Conservation (phyloP, 2,329 filamentous ascomycete species). For the Huntiella abstrusa region DNA sequence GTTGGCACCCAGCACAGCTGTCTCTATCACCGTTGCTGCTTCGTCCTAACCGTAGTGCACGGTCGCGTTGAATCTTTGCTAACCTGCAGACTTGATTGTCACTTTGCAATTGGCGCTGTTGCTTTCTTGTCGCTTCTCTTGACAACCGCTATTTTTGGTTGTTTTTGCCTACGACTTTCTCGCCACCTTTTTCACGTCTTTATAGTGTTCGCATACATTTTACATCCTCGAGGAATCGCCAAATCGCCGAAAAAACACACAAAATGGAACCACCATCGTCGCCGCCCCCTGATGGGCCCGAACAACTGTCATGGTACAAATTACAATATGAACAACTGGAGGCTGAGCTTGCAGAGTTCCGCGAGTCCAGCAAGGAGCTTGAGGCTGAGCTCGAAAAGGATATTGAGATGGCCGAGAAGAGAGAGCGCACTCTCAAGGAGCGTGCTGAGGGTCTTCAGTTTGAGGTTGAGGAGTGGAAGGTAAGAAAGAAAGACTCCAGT, state of each 20-base stretch:
- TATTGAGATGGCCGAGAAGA: constrained; percentile 84
- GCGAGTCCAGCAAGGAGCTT: constrained; percentile 80
- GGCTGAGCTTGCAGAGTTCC: constrained; percentile 79
- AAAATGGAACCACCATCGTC: constrained; percentile 46
- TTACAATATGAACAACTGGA: constrained; percentile 85
- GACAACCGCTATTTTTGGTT: not conserved
- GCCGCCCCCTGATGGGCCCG: constrained; percentile 42
- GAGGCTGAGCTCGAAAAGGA: constrained; percentile 93
- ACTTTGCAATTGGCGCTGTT: not conserved
- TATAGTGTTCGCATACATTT: not conserved
- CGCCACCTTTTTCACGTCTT: not conserved
- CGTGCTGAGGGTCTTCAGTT: constrained; percentile 71
- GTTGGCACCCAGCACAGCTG: too few relatives aligned
- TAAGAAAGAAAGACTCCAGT: constrained; percentile 29
- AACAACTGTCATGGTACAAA: constrained; percentile 88
- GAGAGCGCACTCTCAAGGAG: constrained; percentile 68
- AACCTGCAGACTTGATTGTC: not conserved
- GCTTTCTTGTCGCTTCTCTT: not conserved
- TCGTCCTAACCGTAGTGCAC: too few relatives aligned
- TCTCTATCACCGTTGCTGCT: too few relatives aligned
- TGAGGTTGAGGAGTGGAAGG: constrained; percentile 98
- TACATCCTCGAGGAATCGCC: constrained; percentile 6
- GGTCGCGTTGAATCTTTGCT: not conserved
- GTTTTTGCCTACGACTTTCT: not conserved
- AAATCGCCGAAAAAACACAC: constrained; percentile 1